Evolutionary conservation across 1,139 yeast genomes (phyloP), one percentile per base, ranked within the genome.

Genomic region (Saccharomyces hybrid): DNA sequence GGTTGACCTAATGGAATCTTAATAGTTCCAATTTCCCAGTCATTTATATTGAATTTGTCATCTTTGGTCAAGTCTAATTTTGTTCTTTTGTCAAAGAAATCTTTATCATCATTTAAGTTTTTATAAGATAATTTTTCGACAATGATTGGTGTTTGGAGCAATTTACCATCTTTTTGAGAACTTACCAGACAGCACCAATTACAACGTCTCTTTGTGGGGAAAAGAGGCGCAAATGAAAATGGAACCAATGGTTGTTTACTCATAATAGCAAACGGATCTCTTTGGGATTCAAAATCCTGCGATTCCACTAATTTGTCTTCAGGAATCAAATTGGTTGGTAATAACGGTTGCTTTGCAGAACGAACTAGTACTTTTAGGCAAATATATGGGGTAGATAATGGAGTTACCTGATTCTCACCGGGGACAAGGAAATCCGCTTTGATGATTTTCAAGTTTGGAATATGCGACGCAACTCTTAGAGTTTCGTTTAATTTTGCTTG

Each of bases 351-450:
- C 53, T 71, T 73, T 16, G 90, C 83, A 2, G 96, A 87, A 64
- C 85, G 83, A 46, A 88, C 82, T 50, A 88, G 73, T 58, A 88
- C 86, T 69, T 89, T 89, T 47, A 95, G 63, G 29, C 83, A 82
- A 58, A 95, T 74, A 68, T 88, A 91, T 9, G 89, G 83, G 56
- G 79, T 81, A 1, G 98, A 81, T 50, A 74, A 71, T 38, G 97
- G 95, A 2, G 96, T 81, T 11, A 93, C 86, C 29, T 56, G 58
- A 38, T 77, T 75, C 73, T 91, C 98, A 42, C 98, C 99, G 2
- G 97, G 95, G 48, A 91, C 97, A 59, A 81, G 79, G 72, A 91
- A 89, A 56, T 80, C 82, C 49, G 96, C 84, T 53, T 81, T 82
- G 48, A 90, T 62, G 21, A 91, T 75, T 63, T 87, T 83, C 56